phyloP scores from a whole-genome alignment of 2,329 filamentous ascomycete genomes.

The Emergomyces africanus region DNA sequence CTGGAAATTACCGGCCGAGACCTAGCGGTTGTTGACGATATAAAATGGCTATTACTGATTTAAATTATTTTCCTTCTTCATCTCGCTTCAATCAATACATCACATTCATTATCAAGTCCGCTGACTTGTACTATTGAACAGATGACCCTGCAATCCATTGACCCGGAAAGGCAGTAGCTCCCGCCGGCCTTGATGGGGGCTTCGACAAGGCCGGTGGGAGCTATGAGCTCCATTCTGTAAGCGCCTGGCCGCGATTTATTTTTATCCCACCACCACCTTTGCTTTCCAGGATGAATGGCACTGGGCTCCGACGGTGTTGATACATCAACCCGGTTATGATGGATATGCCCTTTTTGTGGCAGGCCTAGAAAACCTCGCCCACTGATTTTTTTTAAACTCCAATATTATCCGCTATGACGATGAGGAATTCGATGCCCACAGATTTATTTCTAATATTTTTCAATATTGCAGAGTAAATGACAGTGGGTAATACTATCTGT shows the following conservation, averaged over 20 bases:
- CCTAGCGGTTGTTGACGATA: constrained; percentile 59
- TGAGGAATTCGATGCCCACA: neutral
- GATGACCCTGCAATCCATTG: neutral
- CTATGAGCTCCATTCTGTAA: neutral
- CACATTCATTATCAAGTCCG: neutral
- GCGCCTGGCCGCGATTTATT: neutral
- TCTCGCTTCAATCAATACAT: neutral
- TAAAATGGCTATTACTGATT: constrained; percentile 62
- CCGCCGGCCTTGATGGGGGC: neutral
- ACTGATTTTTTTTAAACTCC: constrained; percentile 56
- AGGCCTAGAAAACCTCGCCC: constrained; percentile 99
- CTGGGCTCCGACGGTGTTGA: constrained; percentile 77
- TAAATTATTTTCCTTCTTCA: neutral
- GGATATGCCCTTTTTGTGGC: constrained; percentile 84
- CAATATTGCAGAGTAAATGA: neutral
- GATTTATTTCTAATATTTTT: neutral
- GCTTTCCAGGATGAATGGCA: constrained; percentile 72
- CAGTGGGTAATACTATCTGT: neutral
- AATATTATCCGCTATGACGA: neutral
- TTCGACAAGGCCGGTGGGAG: neutral
- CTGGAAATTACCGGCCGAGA: constrained; percentile 97
- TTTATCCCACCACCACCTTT: constrained; percentile 8
- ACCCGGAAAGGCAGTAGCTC: neutral
- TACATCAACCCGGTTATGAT: constrained; percentile 50
- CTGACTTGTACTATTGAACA: neutral